phyloP scores from a whole-genome alignment of 1,139 yeast species.

The Hemisphaericaspora xylanilytica region DNA sequence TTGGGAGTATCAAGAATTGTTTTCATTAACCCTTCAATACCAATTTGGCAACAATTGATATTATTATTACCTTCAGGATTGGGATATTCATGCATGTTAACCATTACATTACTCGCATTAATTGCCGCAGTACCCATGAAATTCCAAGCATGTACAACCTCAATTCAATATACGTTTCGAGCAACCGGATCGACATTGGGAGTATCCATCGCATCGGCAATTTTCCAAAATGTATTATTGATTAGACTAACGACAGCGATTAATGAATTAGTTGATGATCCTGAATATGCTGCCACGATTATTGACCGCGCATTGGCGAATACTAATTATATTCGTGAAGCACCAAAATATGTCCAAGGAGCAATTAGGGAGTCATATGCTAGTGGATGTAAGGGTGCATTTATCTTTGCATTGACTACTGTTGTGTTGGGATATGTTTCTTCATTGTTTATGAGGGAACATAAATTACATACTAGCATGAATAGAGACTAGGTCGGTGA shows the following conservation, averaged over 20 bases:
- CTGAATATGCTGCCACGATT: slow-evolving; percentile 36
- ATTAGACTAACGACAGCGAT: slow-evolving; percentile 19
- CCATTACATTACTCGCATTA: slow-evolving; percentile 64
- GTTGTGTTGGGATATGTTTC: slow-evolving; percentile 39
- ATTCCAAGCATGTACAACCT: slow-evolving; percentile 70
- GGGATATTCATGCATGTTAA: slow-evolving; percentile 60
- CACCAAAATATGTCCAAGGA: slow-evolving; percentile 48
- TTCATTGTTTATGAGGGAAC: slow-evolving; percentile 43
- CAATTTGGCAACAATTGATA: slow-evolving; percentile 32
- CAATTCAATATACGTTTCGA: slow-evolving; percentile 72
- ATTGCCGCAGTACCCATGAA: slow-evolving; percentile 62
- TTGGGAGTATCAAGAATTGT: slow-evolving; percentile 46
- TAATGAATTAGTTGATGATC: slow-evolving; percentile 25
- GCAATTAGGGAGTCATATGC: slow-evolving; percentile 50
- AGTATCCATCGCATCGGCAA: slow-evolving; percentile 64
- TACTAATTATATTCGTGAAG: slow-evolving; percentile 51
- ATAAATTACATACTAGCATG: slow-evolving; percentile 38
- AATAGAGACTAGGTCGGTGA: slow-evolving; percentile 28
- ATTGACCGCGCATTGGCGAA: slow-evolving; percentile 53
- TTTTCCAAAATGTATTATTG: slow-evolving; percentile 47
- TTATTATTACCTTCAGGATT: slow-evolving; percentile 49
- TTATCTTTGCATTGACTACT: slow-evolving; percentile 42
- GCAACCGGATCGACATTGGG: slow-evolving; percentile 76
- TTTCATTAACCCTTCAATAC: slow-evolving; percentile 40
- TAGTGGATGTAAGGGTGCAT: slow-evolving; percentile 51